Conservation (phyloP, 148 eudicot genomes). For the Linanthus parryae region DNA sequence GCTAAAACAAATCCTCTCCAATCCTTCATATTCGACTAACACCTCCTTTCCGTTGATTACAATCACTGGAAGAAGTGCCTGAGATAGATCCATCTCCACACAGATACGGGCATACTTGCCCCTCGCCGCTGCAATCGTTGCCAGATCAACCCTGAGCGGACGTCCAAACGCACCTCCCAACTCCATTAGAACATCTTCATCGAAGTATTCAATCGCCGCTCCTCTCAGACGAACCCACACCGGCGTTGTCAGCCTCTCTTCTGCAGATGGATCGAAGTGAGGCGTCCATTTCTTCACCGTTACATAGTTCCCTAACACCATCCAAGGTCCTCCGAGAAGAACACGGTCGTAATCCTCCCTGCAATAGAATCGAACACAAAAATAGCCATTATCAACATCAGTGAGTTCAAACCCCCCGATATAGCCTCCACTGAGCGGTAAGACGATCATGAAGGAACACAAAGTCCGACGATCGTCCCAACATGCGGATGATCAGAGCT, state of each 20-base stretch:
- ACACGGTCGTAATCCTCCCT: background rate
- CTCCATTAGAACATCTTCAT: background rate
- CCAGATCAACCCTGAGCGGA: background rate
- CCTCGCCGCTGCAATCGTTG: background rate
- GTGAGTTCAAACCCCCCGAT: background rate
- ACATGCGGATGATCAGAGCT: too few species aligned
- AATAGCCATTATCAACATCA: background rate
- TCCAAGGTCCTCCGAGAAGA: slow-evolving; percentile 11
- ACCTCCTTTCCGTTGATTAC: background rate
- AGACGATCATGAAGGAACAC: too few species aligned
- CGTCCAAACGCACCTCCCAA: background rate
- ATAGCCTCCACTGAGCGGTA: too few species aligned
- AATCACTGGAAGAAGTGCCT: background rate
- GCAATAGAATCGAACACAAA: background rate
- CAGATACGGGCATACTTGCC: slow-evolving; percentile 9
- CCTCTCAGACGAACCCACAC: slow-evolving; percentile 12
- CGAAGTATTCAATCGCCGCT: background rate
- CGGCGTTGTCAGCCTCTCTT: background rate
- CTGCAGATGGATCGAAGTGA: background rate
- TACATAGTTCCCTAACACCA: background rate
- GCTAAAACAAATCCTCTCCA: background rate
- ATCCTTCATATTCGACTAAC: background rate
- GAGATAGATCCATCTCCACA: background rate
- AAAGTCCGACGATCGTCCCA: too few species aligned
- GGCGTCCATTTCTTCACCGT: slow-evolving; percentile 8